A percentile compares a stretch with the other conserved stretches of the same genome.
Evolutionary conservation across 2,329 filamentous ascomycete species (phyloP).

Genomic region (Epichloe gansuensis): DNA sequence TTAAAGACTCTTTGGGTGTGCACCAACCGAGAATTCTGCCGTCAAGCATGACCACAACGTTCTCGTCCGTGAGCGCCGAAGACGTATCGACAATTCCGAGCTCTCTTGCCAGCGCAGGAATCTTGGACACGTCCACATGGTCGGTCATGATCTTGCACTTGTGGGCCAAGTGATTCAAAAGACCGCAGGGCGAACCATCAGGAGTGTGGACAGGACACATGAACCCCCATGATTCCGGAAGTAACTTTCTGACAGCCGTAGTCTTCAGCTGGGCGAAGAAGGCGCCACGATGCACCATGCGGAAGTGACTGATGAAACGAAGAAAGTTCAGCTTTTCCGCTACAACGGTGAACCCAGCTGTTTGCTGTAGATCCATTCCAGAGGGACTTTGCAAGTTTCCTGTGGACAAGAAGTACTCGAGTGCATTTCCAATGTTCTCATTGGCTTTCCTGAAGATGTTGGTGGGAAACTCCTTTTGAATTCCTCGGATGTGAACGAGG

Average conservation of each 20-base stretch:
- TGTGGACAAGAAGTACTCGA: slow-evolving; percentile 94
- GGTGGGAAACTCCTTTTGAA: slow-evolving; percentile 71
- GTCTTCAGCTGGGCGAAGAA: slow-evolving; percentile 98
- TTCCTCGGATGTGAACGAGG: slow-evolving; percentile 62
- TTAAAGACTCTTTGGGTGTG: slow-evolving; percentile 66
- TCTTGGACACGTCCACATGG: slow-evolving; percentile 57
- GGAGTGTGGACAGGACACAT: slow-evolving; percentile 95
- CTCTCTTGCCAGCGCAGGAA: slow-evolving; percentile 63
- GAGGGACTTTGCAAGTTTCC: slow-evolving; percentile 87
- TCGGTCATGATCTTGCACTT: slow-evolving; percentile 84
- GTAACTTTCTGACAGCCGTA: slow-evolving; percentile 85
- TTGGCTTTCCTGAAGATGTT: slow-evolving; percentile 73
- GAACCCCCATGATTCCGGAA: slow-evolving; percentile 97
- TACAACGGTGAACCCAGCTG: slow-evolving; percentile 88
- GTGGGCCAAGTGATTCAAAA: slow-evolving; percentile 90
- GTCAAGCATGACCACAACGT: slow-evolving; percentile 80
- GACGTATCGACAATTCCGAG: slow-evolving; percentile 68
- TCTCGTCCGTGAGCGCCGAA: slow-evolving; percentile 69
- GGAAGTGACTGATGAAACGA: slow-evolving; percentile 96
- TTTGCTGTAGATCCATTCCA: slow-evolving; percentile 87
- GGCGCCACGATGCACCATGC: slow-evolving; percentile 96
- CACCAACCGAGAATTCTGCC: slow-evolving; percentile 86
- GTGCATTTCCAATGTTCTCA: slow-evolving; percentile 72
- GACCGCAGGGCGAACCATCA: slow-evolving; percentile 86
- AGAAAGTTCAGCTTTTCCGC: slow-evolving; percentile 99